Conservation (phyloP, 768 basidiomycete species). For the Mycena galopus region DNA sequence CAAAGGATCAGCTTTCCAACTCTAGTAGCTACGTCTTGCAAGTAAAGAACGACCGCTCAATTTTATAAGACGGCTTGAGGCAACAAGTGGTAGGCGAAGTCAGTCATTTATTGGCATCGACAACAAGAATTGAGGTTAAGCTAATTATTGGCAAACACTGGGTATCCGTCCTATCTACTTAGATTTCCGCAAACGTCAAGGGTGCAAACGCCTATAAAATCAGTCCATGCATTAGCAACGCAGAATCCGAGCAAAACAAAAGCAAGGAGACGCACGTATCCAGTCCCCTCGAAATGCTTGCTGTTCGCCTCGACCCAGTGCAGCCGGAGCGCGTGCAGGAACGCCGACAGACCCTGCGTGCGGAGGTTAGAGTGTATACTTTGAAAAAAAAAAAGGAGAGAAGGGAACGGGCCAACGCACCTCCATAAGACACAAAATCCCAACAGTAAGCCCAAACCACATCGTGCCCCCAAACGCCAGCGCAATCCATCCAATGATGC, state of each 20-base stretch:
- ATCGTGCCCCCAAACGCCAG: conserved; percentile 66
- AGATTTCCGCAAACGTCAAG: conserved; percentile 58
- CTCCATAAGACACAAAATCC: conserved; percentile 95
- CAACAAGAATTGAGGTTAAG: too few species aligned
- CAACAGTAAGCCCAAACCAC: conserved; percentile 87
- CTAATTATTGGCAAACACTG: not conserved
- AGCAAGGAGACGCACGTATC: conserved; percentile 79
- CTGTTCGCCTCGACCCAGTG: conserved; percentile 99
- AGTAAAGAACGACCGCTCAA: too few species aligned
- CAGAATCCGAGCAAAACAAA: conserved; percentile 25
- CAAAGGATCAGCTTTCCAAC: too few species aligned
- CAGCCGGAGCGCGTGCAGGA: conserved; percentile 94
- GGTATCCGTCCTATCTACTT: not conserved
- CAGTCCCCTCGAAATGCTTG: conserved; percentile 93
- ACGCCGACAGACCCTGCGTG: conserved; percentile 89
- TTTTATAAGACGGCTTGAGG: too few species aligned
- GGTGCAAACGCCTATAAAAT: conserved; percentile 60
- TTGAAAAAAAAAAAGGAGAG: conserved; percentile 33
- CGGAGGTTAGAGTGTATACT: not conserved
- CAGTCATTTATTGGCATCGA: too few species aligned
- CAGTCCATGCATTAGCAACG: conserved; percentile 23
- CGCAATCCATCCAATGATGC: conserved; percentile 70
- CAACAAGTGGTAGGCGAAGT: too few species aligned
- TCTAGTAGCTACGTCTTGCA: too few species aligned
- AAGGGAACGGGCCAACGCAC: conserved; percentile 53